Conservation (phyloP, 2,329 filamentous ascomycete genomes). For the Xylariaceae sp. region DNA sequence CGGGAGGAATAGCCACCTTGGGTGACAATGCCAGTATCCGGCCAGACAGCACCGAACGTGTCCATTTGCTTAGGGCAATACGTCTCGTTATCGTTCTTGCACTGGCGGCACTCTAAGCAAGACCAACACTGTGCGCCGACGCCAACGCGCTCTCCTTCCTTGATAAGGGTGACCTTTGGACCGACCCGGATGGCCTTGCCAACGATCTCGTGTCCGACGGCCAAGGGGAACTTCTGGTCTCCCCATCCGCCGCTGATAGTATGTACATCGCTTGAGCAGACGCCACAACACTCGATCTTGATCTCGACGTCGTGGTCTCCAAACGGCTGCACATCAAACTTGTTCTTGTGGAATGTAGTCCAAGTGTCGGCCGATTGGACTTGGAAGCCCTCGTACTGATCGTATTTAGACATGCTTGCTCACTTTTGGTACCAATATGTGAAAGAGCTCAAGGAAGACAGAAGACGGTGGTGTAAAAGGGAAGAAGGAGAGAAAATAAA, state of each 20-base stretch:
- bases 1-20: constrained; percentile 59
- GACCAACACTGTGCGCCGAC: constrained; percentile 64
- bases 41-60: constrained; percentile 54
- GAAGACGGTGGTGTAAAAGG: too few species aligned
- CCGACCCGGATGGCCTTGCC: constrained; percentile 64
- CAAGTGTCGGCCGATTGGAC: constrained; percentile 48
- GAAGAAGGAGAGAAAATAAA: too few species aligned
- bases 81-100: constrained; percentile 61
- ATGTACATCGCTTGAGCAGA: constrained; percentile 69
- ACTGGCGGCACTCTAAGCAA: constrained; percentile 60
- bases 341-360: constrained; percentile 61
- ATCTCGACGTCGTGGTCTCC: constrained; percentile 83
- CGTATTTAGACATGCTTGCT: constrained; percentile 46
- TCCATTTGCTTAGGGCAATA: constrained; percentile 58
- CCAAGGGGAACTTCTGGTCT: constrained; percentile 27
- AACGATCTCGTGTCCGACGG: constrained; percentile 68
- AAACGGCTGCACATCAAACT: constrained; percentile 81
- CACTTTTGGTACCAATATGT: neutral
- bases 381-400: constrained; percentile 58
- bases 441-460: neutral
- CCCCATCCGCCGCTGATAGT: constrained; percentile 65
- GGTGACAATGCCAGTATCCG: constrained; percentile 57
- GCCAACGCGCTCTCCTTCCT: constrained; percentile 59
- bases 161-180: constrained; percentile 55
- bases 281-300: constrained; percentile 75